phyloP scores from a whole-genome alignment of 108 stramenopile species.

The Skeletonema marinoi region DNA sequence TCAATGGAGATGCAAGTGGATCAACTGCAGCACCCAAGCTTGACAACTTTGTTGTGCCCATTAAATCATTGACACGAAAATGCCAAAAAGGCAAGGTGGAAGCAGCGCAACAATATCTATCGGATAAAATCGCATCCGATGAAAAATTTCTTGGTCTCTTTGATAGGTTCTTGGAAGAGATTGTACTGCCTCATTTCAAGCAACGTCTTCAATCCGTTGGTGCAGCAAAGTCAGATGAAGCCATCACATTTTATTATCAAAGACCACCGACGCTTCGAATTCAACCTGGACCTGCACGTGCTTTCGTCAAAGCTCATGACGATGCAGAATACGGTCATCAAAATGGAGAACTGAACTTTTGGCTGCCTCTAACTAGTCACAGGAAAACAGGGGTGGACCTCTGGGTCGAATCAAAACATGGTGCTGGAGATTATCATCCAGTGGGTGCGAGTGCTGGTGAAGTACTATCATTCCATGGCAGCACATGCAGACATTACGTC shows the following conservation, averaged over 20 bases:
- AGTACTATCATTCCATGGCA: conserved; percentile 82
- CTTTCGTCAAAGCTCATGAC: conserved; percentile 76
- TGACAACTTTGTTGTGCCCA: conserved; percentile 77
- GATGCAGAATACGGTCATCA: conserved; percentile 92
- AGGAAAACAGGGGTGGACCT: conserved; percentile 73
- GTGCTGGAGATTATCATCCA: conserved; percentile 73
- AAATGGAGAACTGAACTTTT: conserved; percentile 90
- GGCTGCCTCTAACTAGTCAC: conserved; percentile 82
- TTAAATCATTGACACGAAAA: conserved; percentile 56
- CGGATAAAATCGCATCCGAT: conserved; percentile 60
- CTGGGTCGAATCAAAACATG: conserved; percentile 61
- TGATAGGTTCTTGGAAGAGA: conserved; percentile 69
- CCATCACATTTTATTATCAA: conserved; percentile 80
- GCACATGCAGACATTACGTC: conserved; percentile 79
- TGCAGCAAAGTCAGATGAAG: conserved; percentile 6
- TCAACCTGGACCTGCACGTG: conserved; percentile 88
- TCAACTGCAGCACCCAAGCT: conserved; percentile 19
- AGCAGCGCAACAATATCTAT: conserved; percentile 77
- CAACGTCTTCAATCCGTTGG: conserved; percentile 44
- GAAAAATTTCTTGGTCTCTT: conserved; percentile 67
- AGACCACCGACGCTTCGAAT: conserved; percentile 86
- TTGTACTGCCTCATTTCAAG: conserved; percentile 72
- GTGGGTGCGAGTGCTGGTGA: conserved; percentile 66
- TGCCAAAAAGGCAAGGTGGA: conserved; percentile 73
- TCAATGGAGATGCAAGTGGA: conserved; percentile 12